phyloP scores from a whole-genome alignment of 257 asterid genomes.

The Penstemon eatonii region DNA sequence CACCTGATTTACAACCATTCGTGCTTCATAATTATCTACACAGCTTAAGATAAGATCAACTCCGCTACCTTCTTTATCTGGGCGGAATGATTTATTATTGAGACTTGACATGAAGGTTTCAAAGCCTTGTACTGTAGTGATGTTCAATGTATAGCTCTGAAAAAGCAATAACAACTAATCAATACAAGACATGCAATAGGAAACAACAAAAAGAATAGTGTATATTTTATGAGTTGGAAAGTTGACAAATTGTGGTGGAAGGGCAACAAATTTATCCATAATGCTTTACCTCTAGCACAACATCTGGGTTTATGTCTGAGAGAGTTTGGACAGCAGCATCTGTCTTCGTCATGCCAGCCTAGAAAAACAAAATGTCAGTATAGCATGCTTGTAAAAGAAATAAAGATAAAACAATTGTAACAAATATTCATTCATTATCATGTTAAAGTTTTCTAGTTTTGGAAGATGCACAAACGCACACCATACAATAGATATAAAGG shows the following conservation, averaged over 20 bases:
- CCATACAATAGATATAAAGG: conserved; percentile 6
- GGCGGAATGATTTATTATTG: conserved; percentile 61
- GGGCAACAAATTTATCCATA: conserved; percentile 1
- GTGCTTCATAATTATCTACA: conserved; percentile 98
- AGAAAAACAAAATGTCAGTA: conserved; percentile 24
- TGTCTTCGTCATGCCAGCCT: conserved; percentile 98
- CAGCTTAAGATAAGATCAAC: conserved; percentile 95
- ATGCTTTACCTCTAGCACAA: conserved; percentile 83
- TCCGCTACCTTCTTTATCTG: conserved; percentile 75
- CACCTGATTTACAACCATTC: conserved; percentile 99
- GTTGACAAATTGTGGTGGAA: conserved; percentile 8
- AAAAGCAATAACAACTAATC: conserved; percentile 29
- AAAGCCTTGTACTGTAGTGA: conserved; percentile 91
- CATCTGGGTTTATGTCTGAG: conserved; percentile 95
- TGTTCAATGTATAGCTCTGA: conserved; percentile 95
- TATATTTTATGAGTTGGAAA: conserved; percentile 9
- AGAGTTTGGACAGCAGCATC: conserved; percentile 99
- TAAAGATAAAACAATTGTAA: not conserved
- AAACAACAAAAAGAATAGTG: conserved; percentile 1
- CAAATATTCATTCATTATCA: too few relatives aligned
- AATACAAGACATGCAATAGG: conserved; percentile 23
- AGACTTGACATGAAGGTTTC: conserved; percentile 91
- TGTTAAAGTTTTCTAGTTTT: too few relatives aligned
- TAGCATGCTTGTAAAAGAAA: conserved; percentile 23
- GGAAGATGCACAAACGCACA: not conserved